phyloP scores from a whole-genome alignment of 805 yeast genomes.

The Lachancea waltii region DNA sequence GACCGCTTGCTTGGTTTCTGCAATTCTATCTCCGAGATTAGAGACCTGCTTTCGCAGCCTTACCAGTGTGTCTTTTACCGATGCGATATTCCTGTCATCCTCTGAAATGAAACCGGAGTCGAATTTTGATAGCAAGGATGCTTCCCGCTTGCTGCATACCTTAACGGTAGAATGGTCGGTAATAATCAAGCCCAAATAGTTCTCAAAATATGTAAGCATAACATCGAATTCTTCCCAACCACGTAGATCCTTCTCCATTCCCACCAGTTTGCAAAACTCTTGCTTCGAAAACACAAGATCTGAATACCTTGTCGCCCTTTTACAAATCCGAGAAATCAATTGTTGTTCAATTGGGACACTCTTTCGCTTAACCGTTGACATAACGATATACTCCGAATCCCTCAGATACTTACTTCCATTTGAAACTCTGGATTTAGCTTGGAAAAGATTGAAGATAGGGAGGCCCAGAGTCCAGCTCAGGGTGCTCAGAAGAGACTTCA shows the following conservation, averaged over 20 bases:
- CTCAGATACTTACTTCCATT: constrained; percentile 17
- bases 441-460: background rate
- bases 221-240: constrained; percentile 14
- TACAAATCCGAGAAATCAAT: constrained; percentile 15
- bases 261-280: constrained; percentile 16
- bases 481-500: background rate
- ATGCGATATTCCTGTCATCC: constrained; percentile 31
- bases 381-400: constrained; percentile 14
- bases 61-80: constrained; percentile 27
- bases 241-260: constrained; percentile 7
- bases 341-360: constrained; percentile 8
- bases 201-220: constrained; percentile 17
- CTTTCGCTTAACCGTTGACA: constrained; percentile 11
- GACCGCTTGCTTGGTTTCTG: constrained; percentile 16
- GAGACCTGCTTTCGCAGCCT: constrained; percentile 17
- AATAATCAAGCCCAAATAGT: constrained; percentile 14
- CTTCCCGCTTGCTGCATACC: constrained; percentile 14
- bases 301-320: constrained; percentile 16
- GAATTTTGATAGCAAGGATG: constrained; percentile 15
- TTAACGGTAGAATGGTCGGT: constrained; percentile 17
- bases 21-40: constrained; percentile 18
- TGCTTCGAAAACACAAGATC: constrained; percentile 19
- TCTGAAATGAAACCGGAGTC: constrained; percentile 25
- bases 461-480: constrained; percentile 8
- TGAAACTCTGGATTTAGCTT: constrained; percentile 3